These are phyloP conservation scores for Yamadazyma membranifaciens DNA, from an alignment of 1,139 yeast genomes.

Conservation along the genomic window DNA sequence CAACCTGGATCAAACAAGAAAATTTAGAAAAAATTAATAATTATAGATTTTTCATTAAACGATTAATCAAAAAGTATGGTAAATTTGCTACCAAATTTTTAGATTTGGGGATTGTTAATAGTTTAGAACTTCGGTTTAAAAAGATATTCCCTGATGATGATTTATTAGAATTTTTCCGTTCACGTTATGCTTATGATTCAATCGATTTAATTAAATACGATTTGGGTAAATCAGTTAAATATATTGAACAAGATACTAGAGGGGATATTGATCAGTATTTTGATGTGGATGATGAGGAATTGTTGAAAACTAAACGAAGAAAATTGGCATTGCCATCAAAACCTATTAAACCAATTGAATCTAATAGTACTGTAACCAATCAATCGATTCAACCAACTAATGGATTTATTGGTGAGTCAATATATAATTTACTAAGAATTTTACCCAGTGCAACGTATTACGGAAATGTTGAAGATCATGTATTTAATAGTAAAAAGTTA, in stretches of 20 bases:
- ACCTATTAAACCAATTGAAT: slow-evolving; percentile 10
- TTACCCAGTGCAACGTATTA: slow-evolving; percentile 52
- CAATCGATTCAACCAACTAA: slow-evolving; percentile 3
- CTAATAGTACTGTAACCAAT: background rate
- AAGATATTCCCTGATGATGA: slow-evolving; percentile 65
- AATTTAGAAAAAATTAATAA: slow-evolving; percentile 23
- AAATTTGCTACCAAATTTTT: slow-evolving; percentile 48
- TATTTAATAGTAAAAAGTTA: slow-evolving; percentile 39
- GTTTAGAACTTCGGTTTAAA: slow-evolving; percentile 64
- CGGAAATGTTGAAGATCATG: slow-evolving; percentile 39
- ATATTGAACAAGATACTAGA: slow-evolving; percentile 8
- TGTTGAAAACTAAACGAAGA: slow-evolving; percentile 22
- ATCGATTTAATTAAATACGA: slow-evolving; percentile 49
- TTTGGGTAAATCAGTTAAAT: slow-evolving; percentile 26
- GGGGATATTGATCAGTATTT: slow-evolving; percentile 14
- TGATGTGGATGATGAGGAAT: slow-evolving; percentile 20
- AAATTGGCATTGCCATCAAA: slow-evolving; percentile 16
- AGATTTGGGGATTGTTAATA: slow-evolving; percentile 64
- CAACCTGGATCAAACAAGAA: slow-evolving; percentile 23
- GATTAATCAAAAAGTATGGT: slow-evolving; percentile 23
- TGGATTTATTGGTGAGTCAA: slow-evolving; percentile 49
- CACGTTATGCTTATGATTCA: slow-evolving; percentile 43
- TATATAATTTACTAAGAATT: slow-evolving; percentile 51
- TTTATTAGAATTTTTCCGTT: slow-evolving; percentile 38
- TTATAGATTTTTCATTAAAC: slow-evolving; percentile 25